Evolutionary conservation across 108 stramenopile species (phyloP).

Genomic region (Discostella pseudostelligera): DNA sequence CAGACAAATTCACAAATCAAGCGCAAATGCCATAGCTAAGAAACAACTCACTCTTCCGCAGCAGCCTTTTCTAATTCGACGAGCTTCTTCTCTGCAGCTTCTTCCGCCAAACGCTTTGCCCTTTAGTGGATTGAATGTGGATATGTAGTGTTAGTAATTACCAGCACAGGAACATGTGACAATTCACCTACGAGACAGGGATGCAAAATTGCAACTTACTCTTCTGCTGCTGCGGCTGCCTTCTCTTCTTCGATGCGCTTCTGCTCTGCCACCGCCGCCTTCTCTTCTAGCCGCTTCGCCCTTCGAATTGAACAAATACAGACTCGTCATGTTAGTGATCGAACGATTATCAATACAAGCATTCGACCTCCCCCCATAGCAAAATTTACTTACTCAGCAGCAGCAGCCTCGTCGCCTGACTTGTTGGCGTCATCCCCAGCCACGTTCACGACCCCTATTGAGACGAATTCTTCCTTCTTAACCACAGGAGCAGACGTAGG

Average conservation of each 20-base stretch:
- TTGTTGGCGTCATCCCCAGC: neutral
- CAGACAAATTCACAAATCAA: no score
- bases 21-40: no score
- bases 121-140: neutral
- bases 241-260: neutral
- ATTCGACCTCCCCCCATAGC: neutral
- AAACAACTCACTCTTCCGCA: constrained; percentile 7
- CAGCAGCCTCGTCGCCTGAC: neutral
- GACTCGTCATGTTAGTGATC: no score
- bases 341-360: no score
- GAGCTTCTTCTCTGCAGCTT: constrained; percentile 1
- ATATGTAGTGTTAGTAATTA: neutral
- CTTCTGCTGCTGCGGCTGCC: constrained; percentile 1
- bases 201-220: constrained; percentile 1
- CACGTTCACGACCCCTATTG: neutral
- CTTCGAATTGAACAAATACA: no score
- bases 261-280: neutral
- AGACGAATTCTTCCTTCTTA: neutral
- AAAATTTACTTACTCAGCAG: neutral
- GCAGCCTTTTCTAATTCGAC: neutral
- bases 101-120: constrained; percentile 1
- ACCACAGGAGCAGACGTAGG: neutral
- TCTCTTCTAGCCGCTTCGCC: neutral
- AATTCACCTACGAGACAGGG: no score
- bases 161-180: neutral